Evolutionary conservation across 2,329 filamentous ascomycete species (phyloP), one percentile per base, ranked within the genome.

Genomic region (Stemphylium vesicarium): DNA sequence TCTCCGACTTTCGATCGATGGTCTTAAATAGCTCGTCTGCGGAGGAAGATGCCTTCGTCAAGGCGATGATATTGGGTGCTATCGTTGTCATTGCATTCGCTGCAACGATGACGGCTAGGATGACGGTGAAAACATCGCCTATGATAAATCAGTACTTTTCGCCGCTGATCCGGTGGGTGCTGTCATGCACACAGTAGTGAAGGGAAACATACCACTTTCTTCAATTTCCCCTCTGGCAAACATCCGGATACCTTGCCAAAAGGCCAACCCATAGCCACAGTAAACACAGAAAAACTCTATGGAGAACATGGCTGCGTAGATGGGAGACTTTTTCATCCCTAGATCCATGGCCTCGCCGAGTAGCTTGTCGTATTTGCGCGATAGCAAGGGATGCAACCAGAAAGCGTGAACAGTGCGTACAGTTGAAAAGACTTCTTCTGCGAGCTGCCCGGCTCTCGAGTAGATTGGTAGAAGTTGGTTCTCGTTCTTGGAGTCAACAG

Each of bases 31-130:
- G 48, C 39, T 73, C 71, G n/a, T 60, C 63, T 5, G 72, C 72
- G 2, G 72, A 66, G 1, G 72, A 72, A 1, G 72, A 60, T 18
- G 72, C 69, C 31, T 73, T 75, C 4, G 67, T 64, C 16, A 76
- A 44, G 45, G 92, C 92, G 50, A 97, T 92, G 80, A 98, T 91
- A 70, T 96, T 88, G 26, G 92, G 85, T 81, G 97, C 87, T 73
- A 96, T 83, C 60, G 96, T 91, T 15, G 88, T 96, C 51, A 98
- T 78, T 12, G 97, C 84, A 31, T 85, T 82, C 5, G 87, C 86
- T 2, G 70, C 72, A 12, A 74, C 65, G 12, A 75, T 69, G 7
- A 75, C 64, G 20, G 71, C 71, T 6, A 76, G 56, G 9, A 75
- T 72, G 2, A 75, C 73, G 1, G 69, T 73, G 36, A 66, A 65